Conservation (phyloP, 2,329 filamentous ascomycete genomes). For the Xylaria sp. region DNA sequence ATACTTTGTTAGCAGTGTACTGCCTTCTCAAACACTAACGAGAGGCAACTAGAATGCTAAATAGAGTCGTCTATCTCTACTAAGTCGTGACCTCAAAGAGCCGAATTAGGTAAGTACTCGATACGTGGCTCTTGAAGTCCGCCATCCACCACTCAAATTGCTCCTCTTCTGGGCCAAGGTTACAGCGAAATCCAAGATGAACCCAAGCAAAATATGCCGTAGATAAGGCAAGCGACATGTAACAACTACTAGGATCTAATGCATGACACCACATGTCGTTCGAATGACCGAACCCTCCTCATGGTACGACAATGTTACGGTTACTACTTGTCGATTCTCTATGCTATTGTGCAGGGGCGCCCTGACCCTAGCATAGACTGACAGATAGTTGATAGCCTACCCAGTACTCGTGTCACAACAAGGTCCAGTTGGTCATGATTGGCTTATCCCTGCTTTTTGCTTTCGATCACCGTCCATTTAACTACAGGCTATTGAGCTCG, state of each 20-base stretch:
- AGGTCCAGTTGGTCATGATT: neutral
- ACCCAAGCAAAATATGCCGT: conserved; percentile 15
- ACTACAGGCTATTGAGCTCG: neutral
- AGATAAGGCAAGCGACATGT: conserved; percentile 41
- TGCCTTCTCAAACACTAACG: neutral
- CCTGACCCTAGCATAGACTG: neutral
- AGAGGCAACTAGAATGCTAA: neutral
- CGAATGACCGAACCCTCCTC: neutral
- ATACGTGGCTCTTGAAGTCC: neutral
- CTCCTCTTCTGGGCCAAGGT: neutral
- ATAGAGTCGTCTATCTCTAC: neutral
- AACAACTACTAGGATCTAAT: conserved; percentile 36
- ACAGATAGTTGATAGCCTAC: neutral
- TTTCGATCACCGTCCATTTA: neutral
- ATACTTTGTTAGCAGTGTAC: neutral
- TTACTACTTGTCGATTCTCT: neutral
- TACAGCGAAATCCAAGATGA: conserved; percentile 6
- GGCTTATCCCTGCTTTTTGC: neutral
- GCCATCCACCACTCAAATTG: neutral
- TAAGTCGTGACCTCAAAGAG: neutral
- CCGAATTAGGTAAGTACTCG: neutral
- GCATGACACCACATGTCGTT: conserved; percentile 20
- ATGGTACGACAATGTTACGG: conserved; percentile 11
- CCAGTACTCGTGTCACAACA: neutral
- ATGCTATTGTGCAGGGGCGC: conserved; percentile 1